Conservation (phyloP, 2,329 filamentous ascomycete species). For the Xylaria sp. region DNA sequence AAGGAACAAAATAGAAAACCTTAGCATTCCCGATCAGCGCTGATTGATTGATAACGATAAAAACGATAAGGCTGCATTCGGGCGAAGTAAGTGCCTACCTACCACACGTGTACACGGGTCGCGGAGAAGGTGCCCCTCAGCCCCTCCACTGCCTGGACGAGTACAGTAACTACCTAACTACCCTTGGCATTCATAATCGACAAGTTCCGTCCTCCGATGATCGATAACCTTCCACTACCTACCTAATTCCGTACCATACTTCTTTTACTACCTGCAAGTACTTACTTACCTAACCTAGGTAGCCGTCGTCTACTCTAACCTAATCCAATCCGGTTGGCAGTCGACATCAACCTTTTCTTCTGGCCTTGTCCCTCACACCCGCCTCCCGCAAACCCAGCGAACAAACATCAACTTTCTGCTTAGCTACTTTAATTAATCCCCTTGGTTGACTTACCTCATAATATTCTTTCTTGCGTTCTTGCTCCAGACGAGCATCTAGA, state of each 20-base stretch:
- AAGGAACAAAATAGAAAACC: constrained; percentile 31
- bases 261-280: too few relatives aligned
- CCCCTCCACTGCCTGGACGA: constrained; percentile 25
- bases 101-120: not conserved
- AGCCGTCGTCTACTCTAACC: not conserved
- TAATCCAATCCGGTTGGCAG: constrained; percentile 4
- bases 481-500: not conserved
- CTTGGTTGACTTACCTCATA: not conserved
- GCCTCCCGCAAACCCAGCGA: not conserved
- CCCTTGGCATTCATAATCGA: constrained; percentile 17
- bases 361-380: not conserved
- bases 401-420: not conserved
- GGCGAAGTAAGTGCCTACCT: not conserved
- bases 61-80: constrained; percentile 36
- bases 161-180: not conserved
- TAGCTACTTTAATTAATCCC: not conserved
- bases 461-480: too few relatives aligned
- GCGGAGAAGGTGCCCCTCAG: constrained; percentile 24
- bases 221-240: constrained; percentile 33
- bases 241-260: not conserved
- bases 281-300: constrained; percentile 3
- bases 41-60: constrained; percentile 38
- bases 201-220: constrained; percentile 44
- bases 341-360: constrained; percentile 10
- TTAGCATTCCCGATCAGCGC: constrained; percentile 14